Percentiles rank a stretch among this genome's conserved stretches.
These are phyloP conservation scores for Fusarium sp. DNA, from an alignment of 2,329 filamentous ascomycete species.

Conservation along the genomic window DNA sequence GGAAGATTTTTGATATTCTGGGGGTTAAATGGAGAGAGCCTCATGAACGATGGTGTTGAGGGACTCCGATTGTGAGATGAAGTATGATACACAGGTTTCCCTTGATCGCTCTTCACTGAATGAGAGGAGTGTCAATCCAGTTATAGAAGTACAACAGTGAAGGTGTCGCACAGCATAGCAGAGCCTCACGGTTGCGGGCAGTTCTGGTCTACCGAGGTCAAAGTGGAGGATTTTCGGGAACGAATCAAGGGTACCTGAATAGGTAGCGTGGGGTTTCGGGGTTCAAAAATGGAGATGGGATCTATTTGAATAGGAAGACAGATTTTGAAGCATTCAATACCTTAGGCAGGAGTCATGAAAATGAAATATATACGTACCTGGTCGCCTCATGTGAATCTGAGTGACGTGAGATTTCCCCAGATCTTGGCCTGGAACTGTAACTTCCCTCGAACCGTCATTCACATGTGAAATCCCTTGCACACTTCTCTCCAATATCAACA, in stretches of 20 bases:
- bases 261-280: slow-evolving; percentile 24
- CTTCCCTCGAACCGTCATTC: slow-evolving; percentile 25
- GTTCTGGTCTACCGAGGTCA: slow-evolving; percentile 37
- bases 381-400: slow-evolving; percentile 14
- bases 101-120: not conserved
- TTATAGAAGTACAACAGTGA: not conserved
- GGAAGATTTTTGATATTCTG: slow-evolving; percentile 82
- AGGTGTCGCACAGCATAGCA: not conserved
- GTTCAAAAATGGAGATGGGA: slow-evolving; percentile 10
- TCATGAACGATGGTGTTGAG: slow-evolving; percentile 78
- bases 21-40: slow-evolving; percentile 88
- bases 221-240: slow-evolving; percentile 33
- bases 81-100: not conserved
- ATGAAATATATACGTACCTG: slow-evolving; percentile 9
- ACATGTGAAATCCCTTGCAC: slow-evolving; percentile 34
- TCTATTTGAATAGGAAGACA: not conserved
- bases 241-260: slow-evolving; percentile 18
- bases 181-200: slow-evolving; percentile 23
- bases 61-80: too few relatives aligned
- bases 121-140: not conserved
- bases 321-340: not conserved
- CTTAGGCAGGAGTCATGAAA: not conserved
- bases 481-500: slow-evolving; percentile 13
- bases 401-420: slow-evolving; percentile 36
- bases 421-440: slow-evolving; percentile 23